Evolutionary conservation across 2,329 filamentous ascomycete genomes (phyloP).

Genomic region (Orbilia quercus): DNA sequence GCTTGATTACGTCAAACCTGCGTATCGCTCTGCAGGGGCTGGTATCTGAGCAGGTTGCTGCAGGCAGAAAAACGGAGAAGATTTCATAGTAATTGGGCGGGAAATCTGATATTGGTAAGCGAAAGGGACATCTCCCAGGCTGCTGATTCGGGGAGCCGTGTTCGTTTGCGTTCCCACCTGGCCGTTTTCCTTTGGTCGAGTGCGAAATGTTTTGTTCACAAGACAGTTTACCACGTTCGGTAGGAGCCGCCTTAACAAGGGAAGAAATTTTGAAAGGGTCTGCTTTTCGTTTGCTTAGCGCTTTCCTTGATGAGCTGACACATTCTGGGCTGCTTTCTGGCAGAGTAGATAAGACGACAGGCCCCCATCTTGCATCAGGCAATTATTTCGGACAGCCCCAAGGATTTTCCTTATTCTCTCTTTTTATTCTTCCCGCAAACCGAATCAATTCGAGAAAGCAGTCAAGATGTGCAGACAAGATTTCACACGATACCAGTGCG

Average conservation of each 20-base stretch:
- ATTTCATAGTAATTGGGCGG: too few species aligned
- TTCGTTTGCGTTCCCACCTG: constrained; percentile 6
- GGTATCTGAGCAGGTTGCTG: background rate
- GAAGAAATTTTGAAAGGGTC: constrained; percentile 6
- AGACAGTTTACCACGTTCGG: constrained; percentile 41
- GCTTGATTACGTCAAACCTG: constrained; percentile 36
- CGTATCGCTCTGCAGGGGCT: constrained; percentile 15
- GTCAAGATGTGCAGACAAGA: constrained; percentile 49
- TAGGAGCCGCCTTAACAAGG: constrained; percentile 24
- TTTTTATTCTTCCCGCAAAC: constrained; percentile 1
- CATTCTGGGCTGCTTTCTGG: constrained; percentile 4
- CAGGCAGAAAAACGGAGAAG: background rate
- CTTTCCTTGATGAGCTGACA: constrained; percentile 12
- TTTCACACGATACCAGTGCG: constrained; percentile 46
- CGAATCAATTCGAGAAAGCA: constrained; percentile 1
- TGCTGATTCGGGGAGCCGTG: constrained; percentile 28
- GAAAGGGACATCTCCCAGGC: constrained; percentile 6
- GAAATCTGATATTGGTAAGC: constrained; percentile 26
- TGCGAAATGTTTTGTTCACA: constrained; percentile 34
- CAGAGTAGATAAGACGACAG: constrained; percentile 32
- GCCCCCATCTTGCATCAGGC: constrained; percentile 10
- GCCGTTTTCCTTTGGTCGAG: constrained; percentile 2
- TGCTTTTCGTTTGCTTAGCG: constrained; percentile 8
- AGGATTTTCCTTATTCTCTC: constrained; percentile 11
- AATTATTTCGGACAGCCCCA: background rate